Base-by-base conservation (phyloP, 257 asterid species). In the Ophiorrhiza pumila region DNA sequence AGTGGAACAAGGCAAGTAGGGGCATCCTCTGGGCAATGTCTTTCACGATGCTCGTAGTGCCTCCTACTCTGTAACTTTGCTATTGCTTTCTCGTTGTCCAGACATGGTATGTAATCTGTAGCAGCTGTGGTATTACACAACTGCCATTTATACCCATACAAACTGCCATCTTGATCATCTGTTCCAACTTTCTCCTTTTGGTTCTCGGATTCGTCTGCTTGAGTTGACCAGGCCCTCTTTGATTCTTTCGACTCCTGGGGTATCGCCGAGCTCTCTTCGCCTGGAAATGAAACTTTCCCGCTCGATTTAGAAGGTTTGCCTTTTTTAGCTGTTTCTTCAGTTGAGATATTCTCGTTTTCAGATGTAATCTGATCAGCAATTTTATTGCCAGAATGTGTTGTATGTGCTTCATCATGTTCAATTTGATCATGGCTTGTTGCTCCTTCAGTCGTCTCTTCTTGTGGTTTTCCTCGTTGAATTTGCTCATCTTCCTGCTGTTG, bases 51-150 rank as follows among this genome's bases (percentile, higher is more conserved):
- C 78, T 92, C 89, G 22, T 78, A 90, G 79, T 86, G 96, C 34
- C 52, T 73, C 71, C 96, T 79, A 39, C 74, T 81, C 47, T 66
- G 81, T 75, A 90, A 71, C 71, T 82, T 87, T 29, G 83, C 76
- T 73, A 92, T 79, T 35, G 80, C 94, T 77, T 82, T 83, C 84
- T 88, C 96, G 12, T 92, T 90, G 78, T 92, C 96, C 87, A 92
- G 74, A 82, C 98, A 92, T 53, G 98, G 98, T 81, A 92, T 92
- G 65, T 90, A 90, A 68, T 92, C 98, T 41, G 86, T 72, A 57
- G 85, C 90, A 31, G 96, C 96, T 31, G 89, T 83, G 56, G 71
- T 91, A 55, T 92, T 87, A 74, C 98, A 92, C 32, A 90, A 75
- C 74, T 79, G 69, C 98, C 98, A 92, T 67, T 75, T 78, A 69